Conservation (phyloP, 1,284 basidiomycete species). For the Filobasidium uniguttulatum region DNA sequence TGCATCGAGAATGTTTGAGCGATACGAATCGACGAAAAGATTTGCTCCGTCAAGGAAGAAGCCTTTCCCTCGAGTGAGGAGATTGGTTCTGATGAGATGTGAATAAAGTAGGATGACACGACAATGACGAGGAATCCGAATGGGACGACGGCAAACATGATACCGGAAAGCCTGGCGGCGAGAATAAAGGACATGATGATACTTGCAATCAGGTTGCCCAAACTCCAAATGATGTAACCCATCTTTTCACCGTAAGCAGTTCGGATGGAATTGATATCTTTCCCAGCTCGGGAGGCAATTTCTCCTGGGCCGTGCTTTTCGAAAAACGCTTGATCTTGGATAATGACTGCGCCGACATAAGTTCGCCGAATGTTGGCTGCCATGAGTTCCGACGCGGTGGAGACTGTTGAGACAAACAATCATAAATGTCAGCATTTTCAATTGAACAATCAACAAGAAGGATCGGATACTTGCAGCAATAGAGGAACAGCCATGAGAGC, state of each 20-base stretch:
- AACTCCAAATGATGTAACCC: slow-evolving; percentile 37
- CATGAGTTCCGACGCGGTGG: slow-evolving; percentile 27
- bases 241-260: slow-evolving; percentile 83
- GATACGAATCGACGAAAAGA: slow-evolving; percentile 45
- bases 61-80: slow-evolving; percentile 67
- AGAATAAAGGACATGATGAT: slow-evolving; percentile 34
- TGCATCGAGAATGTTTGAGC: slow-evolving; percentile 87
- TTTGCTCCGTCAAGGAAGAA: slow-evolving; percentile 83
- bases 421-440: not conserved
- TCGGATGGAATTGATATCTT: slow-evolving; percentile 55
- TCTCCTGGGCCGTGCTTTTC: slow-evolving; percentile 92
- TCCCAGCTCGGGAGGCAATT: slow-evolving; percentile 85
- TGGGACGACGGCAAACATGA: slow-evolving; percentile 72
- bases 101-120: slow-evolving; percentile 55
- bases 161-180: slow-evolving; percentile 53
- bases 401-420: slow-evolving; percentile 19
- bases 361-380: slow-evolving; percentile 28
- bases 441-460: not conserved
- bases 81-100: slow-evolving; percentile 38
- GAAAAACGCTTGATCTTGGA: slow-evolving; percentile 55
- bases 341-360: slow-evolving; percentile 35
- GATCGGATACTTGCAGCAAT: slow-evolving; percentile 19
- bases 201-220: slow-evolving; percentile 52
- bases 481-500: slow-evolving; percentile 24
- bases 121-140: slow-evolving; percentile 66